Percentiles rank a stretch among this genome's conserved stretches.
phyloP scores from a whole-genome alignment of 306 rosid species.

The Ceratonia siliqua region DNA sequence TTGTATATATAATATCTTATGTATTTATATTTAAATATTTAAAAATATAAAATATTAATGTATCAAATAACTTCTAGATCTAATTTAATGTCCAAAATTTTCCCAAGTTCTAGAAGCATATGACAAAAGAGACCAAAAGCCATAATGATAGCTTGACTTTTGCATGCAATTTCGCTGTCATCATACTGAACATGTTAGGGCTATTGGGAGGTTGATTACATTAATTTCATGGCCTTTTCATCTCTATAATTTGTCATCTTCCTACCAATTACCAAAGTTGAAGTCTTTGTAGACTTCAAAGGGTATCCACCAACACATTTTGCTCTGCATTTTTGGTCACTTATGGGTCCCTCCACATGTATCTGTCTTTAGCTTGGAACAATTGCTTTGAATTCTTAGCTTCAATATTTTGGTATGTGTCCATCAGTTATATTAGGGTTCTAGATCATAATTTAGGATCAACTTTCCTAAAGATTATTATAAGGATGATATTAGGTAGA shows the following conservation, averaged over 20 bases:
- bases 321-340: conserved; percentile 50
- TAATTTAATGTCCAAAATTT: conserved; percentile 20
- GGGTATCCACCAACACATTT: conserved; percentile 29
- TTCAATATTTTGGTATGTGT: conserved; percentile 25
- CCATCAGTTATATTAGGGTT: too few relatives aligned
- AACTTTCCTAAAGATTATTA: too few relatives aligned
- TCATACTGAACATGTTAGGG: conserved; percentile 59
- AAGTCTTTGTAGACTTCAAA: conserved; percentile 22
- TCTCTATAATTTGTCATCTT: conserved; percentile 45
- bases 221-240: conserved; percentile 32
- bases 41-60: too few relatives aligned
- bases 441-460: too few relatives aligned
- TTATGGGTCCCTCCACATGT: conserved; percentile 54
- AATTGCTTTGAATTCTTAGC: conserved; percentile 28
- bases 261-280: conserved; percentile 40
- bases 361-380: conserved; percentile 26
- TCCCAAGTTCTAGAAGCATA: conserved; percentile 32
- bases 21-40: too few relatives aligned
- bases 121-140: conserved; percentile 25
- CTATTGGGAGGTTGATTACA: conserved; percentile 46
- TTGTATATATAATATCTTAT: too few relatives aligned
- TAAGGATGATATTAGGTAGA: too few relatives aligned
- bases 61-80: too few relatives aligned
- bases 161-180: conserved; percentile 41
- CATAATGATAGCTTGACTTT: conserved; percentile 56